Evolutionary conservation across 441 rosid species (phyloP), one percentile per base, ranked within the genome.

Genomic region (Pelargonium citronellum): DNA sequence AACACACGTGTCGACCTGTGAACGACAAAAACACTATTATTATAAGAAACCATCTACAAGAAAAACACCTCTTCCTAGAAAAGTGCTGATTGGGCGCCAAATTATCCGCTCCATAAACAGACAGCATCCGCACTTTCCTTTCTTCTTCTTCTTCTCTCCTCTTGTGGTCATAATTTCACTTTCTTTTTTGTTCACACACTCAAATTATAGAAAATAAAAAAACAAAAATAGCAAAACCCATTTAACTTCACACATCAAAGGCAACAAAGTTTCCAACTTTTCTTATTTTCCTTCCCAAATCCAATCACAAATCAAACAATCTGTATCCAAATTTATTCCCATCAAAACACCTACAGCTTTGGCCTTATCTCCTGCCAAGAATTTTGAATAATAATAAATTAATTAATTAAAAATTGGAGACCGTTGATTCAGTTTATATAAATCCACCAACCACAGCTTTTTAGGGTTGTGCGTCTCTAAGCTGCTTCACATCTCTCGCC

Each of bases 81-180:
- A 69, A 15, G 22, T 7, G 30, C 67, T 0, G 30, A 19, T 13
- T 6, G 10, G 77, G 78, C 70, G 78, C 74, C 74, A 13, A 43
- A 16, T 1, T 9, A 19, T 3, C 15, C 20, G 68, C 46, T 47
- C 16, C 71, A 16, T 34, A 2, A 19, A 71, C 57, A 49, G 57
- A 11, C 15, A 49, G 30, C 5, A 0, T 51, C 39, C 24, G 34
- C 58, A 44, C 20, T 61, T 67, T 12, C 69, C 64, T 60, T 61
- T 39, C 8, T n/a, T 30, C 39, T 2, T 16, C 13, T 3, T 44
- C 11, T 7, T 5, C 30, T 24, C 8, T 6, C 41, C 8, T 6
- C 8, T 37, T 49, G 57, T 49, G 57, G 57, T 49, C 57, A 49
- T 19, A 12, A 49, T 13, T 49, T 13, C 6, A 49, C 57, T 49